Base-by-base conservation (phyloP, 345 rosid species). In the Pugionium dolabratum region DNA sequence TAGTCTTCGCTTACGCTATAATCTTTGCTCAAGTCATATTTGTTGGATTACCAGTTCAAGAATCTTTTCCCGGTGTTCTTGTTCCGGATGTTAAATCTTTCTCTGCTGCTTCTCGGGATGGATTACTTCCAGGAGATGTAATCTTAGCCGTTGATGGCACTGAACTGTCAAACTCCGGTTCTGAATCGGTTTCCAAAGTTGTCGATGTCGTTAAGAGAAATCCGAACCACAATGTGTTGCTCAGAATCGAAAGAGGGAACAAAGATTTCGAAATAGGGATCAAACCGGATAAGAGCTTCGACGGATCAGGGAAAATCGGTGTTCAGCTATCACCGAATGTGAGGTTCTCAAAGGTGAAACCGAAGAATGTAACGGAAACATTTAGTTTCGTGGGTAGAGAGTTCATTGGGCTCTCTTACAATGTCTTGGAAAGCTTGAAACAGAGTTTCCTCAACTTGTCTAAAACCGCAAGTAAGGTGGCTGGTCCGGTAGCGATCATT, bases 401-500 rank as follows among this genome's bases (percentile, higher is more conserved):
- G 70, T 93, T 93, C 70, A 71, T 80, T 80, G 88, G 86, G 25
- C 86, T 93, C 32, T 63, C 91, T 39, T 80, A 46, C 29, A 90
- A 86, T 71, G 94, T 93, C 7, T 54, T 90, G 54, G 94, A 93
- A 66, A 80, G 97, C 73, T 79, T 93, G 59, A 93, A 82, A 56
- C 96, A 90, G 71, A 90, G 91, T 1, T 84, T 93, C 43, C 44
- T 84, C 6, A 93, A 90, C 81, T 93, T 93, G 77, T 90, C 98
- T 0, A 91, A 93, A 72, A 67, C 94, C 6, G 98, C 98, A 3
- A 79, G 96, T 75, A 85, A 90, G 72, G 89, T 93, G 18, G 83
- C 98, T 0, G 98, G 98, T 72, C 98, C 98, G 0, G 94, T 90
- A 1, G 98, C 98, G 2, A 93, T 93, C 31, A 93, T 93, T 44